A percentile compares a stretch with the other conserved stretches of the same genome.
Evolutionary conservation across 176 grass and related monocot species (phyloP).

Genomic region (Paspalum notatum): DNA sequence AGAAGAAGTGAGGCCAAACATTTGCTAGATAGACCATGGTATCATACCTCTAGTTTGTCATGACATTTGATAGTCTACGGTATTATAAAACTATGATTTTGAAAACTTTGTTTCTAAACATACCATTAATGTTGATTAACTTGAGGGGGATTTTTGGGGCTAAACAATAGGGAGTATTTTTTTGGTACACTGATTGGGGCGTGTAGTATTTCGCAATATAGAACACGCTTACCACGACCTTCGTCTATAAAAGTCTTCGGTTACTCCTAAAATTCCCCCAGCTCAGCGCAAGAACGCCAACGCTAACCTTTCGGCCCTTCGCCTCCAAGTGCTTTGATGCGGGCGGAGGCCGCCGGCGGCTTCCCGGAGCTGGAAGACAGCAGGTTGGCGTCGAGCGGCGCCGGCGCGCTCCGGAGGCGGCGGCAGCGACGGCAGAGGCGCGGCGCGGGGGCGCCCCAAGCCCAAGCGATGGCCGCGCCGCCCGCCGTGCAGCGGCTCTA

Average conservation of each 20-base stretch:
- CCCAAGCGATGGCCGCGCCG: not conserved
- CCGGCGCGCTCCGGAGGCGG: conserved; percentile 21
- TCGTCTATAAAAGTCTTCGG: conserved; percentile 22
- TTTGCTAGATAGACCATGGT: no score
- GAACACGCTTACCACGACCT: not conserved
- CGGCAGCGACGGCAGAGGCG: conserved; percentile 20
- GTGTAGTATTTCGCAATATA: not conserved
- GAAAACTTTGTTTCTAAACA: no score
- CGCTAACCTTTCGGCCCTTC: not conserved
- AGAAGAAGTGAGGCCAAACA: no score
- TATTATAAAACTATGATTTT: no score
- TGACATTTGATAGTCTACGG: no score
- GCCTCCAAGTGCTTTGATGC: conserved; percentile 16
- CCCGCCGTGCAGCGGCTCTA: conserved; percentile 31
- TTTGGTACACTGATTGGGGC: not conserved
- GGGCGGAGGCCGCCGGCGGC: conserved; percentile 2
- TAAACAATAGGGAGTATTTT: not conserved
- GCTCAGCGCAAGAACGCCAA: not conserved
- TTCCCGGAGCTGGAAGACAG: conserved; percentile 20
- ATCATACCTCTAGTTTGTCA: no score
- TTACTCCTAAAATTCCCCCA: not conserved
- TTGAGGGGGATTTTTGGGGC: no score
- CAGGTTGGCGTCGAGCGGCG: not conserved
- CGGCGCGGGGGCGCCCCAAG: not conserved
- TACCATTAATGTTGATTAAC: no score